These are phyloP conservation scores for Bryoglossum gracile DNA, from an alignment of 495 filamentous ascomycete genomes.

Conservation along the genomic window DNA sequence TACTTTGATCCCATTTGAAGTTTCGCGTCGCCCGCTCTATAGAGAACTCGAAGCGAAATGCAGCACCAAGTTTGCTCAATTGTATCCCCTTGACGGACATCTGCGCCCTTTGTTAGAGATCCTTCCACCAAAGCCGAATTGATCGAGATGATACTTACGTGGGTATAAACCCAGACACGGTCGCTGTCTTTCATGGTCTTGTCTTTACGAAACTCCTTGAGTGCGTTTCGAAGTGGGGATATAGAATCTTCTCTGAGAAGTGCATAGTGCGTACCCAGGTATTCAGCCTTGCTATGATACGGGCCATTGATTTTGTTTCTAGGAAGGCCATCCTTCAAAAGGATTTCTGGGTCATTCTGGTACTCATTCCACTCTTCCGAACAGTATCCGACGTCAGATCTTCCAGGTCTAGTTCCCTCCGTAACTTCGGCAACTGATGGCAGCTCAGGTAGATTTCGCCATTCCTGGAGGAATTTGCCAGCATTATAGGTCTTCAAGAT, in stretches of 20 bases:
- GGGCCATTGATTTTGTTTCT: conserved; percentile 35
- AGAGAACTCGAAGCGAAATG: conserved; percentile 53
- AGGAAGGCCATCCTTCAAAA: conserved; percentile 28
- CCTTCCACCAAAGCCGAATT: too few relatives aligned
- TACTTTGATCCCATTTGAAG: conserved; percentile 59
- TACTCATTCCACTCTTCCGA: conserved; percentile 17
- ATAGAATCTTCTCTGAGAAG: conserved; percentile 48
- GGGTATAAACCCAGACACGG: conserved; percentile 17
- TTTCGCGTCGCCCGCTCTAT: conserved; percentile 48
- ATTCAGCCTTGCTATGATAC: conserved; percentile 38
- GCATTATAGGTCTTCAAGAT: background rate
- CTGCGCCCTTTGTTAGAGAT: too few relatives aligned
- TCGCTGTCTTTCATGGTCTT: conserved; percentile 30
- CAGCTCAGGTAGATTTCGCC: conserved; percentile 30
- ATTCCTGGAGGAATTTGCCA: background rate
- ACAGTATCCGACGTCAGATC: background rate
- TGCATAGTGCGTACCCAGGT: conserved; percentile 45
- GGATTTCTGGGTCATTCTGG: conserved; percentile 14
- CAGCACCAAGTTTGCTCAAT: conserved; percentile 37
- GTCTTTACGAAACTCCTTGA: conserved; percentile 32
- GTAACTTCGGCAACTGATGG: conserved; percentile 40
- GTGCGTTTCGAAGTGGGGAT: conserved; percentile 39
- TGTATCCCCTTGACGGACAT: conserved; percentile 15
- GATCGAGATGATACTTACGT: conserved; percentile 24
- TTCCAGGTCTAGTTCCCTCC: conserved; percentile 12